These are phyloP conservation scores for Pleomassaria siparia DNA, from an alignment of 2,329 filamentous ascomycete genomes.

Conservation along the genomic window DNA sequence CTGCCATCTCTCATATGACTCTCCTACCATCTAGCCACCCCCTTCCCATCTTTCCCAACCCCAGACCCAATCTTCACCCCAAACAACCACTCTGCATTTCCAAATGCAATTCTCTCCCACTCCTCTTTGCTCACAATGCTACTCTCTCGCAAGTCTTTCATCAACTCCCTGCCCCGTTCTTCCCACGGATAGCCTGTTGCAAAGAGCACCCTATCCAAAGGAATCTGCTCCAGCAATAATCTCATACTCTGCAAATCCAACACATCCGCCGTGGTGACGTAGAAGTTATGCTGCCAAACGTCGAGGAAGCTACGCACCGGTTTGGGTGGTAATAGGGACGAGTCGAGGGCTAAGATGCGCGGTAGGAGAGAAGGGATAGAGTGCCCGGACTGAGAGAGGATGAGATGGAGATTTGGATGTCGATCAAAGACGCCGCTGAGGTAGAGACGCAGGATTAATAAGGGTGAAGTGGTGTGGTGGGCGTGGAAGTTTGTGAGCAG, in stretches of 20 bases:
- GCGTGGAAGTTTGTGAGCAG: conserved; percentile 37
- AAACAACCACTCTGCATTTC: conserved; percentile 51
- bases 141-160: conserved; percentile 53
- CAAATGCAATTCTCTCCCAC: conserved; percentile 52
- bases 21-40: neutral
- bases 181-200: conserved; percentile 62
- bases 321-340: conserved; percentile 23
- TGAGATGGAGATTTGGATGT: conserved; percentile 56
- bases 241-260: conserved; percentile 54
- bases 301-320: conserved; percentile 44
- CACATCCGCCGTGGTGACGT: conserved; percentile 59
- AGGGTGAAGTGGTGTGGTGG: conserved; percentile 55
- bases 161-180: conserved; percentile 51
- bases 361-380: conserved; percentile 59
- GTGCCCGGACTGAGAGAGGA: conserved; percentile 57
- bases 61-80: conserved; percentile 11
- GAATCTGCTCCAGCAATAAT: conserved; percentile 47
- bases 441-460: conserved; percentile 55
- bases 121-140: conserved; percentile 53
- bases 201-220: conserved; percentile 56
- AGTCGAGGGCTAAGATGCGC: conserved; percentile 40
- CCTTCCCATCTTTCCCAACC: neutral
- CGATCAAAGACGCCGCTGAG: conserved; percentile 58
- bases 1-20: neutral
- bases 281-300: conserved; percentile 60